phyloP scores from a whole-genome alignment of 2,329 filamentous ascomycete genomes.

The Akanthomyces uredinophilus region DNA sequence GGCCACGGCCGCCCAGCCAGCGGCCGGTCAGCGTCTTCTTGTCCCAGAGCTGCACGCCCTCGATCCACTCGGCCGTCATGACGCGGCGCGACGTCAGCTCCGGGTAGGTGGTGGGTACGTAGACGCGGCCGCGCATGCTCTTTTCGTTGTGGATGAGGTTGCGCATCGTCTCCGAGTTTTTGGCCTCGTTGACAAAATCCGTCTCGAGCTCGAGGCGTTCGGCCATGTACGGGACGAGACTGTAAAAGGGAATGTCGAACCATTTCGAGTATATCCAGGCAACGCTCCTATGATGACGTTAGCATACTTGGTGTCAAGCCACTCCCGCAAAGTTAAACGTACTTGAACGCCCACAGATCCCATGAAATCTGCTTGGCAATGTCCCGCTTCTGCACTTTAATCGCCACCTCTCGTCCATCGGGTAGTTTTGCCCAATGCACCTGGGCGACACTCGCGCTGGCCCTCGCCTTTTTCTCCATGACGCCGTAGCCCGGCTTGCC shows the following conservation, averaged over 20 bases:
- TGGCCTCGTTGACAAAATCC: slow-evolving; percentile 87
- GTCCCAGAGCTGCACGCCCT: slow-evolving; percentile 89
- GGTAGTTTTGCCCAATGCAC: slow-evolving; percentile 87
- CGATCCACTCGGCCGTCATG: slow-evolving; percentile 96
- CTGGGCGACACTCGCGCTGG: slow-evolving; percentile 89
- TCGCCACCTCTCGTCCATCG: slow-evolving; percentile 85
- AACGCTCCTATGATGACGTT: slow-evolving; percentile 54
- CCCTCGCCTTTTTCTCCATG: slow-evolving; percentile 57
- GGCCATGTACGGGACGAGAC: slow-evolving; percentile 84
- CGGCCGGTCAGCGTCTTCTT: slow-evolving; percentile 70
- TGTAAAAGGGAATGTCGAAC: slow-evolving; percentile 92
- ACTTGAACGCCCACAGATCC: slow-evolving; percentile 96
- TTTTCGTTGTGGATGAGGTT: slow-evolving; percentile 69
- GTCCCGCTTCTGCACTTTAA: slow-evolving; percentile 96
- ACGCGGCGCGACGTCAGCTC: slow-evolving; percentile 79
- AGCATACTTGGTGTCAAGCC: slow-evolving; percentile 4
- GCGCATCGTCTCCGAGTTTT: slow-evolving; percentile 82
- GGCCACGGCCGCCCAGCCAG: slow-evolving; percentile 73
- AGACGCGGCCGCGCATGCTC: slow-evolving; percentile 71
- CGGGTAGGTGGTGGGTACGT: slow-evolving; percentile 78
- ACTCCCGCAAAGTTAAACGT: slow-evolving; percentile 26
- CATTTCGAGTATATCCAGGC: slow-evolving; percentile 76
- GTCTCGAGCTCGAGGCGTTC: slow-evolving; percentile 91
- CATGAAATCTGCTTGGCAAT: slow-evolving; percentile 86
- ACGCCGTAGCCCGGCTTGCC: slow-evolving; percentile 63